These are phyloP conservation scores for Tylopilus vinaceipallidus DNA, from an alignment of 768 basidiomycete genomes.

Conservation along the genomic window DNA sequence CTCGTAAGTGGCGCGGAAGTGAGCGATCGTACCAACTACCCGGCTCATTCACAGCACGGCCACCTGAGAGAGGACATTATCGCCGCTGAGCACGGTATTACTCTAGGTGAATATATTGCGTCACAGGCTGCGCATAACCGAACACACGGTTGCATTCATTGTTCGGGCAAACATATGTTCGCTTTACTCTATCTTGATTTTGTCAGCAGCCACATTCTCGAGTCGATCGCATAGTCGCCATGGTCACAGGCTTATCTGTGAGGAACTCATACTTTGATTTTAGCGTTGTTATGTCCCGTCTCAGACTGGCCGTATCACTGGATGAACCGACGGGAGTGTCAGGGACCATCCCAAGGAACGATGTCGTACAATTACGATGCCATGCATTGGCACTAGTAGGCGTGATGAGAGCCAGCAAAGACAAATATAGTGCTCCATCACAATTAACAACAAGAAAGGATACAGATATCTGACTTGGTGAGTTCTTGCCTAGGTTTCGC, in stretches of 20 bases:
- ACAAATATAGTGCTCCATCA: constrained; percentile 32
- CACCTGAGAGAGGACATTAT: constrained; percentile 15
- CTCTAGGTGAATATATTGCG: constrained; percentile 25
- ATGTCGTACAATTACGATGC: constrained; percentile 29
- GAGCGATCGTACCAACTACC: constrained; percentile 18
- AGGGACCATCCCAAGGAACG: constrained; percentile 23
- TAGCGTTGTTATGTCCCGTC: not conserved
- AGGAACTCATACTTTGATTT: not conserved
- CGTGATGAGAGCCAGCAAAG: constrained; percentile 20
- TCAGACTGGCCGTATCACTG: not conserved
- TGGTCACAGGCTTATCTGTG: not conserved
- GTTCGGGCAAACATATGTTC: not conserved
- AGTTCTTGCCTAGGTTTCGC: constrained; percentile 7
- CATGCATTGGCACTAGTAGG: constrained; percentile 13
- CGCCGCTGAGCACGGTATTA: constrained; percentile 14
- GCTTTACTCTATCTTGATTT: constrained; percentile 1
- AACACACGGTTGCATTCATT: constrained; percentile 6
- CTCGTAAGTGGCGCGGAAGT: constrained; percentile 34
- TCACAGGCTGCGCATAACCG: constrained; percentile 21
- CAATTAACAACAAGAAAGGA: constrained; percentile 33
- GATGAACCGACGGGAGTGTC: constrained; percentile 6
- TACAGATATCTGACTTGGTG: constrained; percentile 17
- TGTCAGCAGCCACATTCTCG: not conserved
- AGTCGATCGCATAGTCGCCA: constrained; percentile 3
- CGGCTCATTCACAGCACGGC: constrained; percentile 16